Evolutionary conservation across 208 protist genomes (phyloP), one percentile per base, ranked within the genome.

Genomic region (Balamuthia mandrillaris): DNA sequence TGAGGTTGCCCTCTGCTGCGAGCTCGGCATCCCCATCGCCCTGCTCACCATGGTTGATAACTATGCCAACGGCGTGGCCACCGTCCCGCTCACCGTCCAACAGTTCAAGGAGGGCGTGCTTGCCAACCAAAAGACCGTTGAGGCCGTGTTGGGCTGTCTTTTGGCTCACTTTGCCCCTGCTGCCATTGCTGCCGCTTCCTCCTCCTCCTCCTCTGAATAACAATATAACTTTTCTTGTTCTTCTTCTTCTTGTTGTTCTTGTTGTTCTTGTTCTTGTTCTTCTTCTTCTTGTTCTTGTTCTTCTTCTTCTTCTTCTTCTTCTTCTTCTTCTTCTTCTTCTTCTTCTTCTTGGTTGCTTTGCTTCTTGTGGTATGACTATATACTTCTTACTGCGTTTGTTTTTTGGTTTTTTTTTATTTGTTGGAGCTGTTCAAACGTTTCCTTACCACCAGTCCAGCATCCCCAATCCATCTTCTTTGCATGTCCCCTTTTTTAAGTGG

Each of bases 31-130:
- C 12, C 39, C 44, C 18, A 84, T 37, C 2, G 72, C 84, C 1
- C n/a, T 82, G 49, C 82, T 87, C 21, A 84, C 74, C 52, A 87
- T 87, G 84, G 72, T 87, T 2, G 84, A 87, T 31, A 87, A 87
- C 84, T 77, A 68, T 14, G 84, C 84, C 45, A 87, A 87, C 29
- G 84, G 84, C 61, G 63, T 87, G 14, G 60, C 45, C 16, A 54
- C 45, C 14, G 72, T 44, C 24, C 44, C 27, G n/a, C 84, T 87
- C 39, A 87, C 84, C 47, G 42, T 86, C 33, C 65, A 42, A 68
- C 65, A 86, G 37, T 83, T 83, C 41, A 83, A 68, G 54, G 75
- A 83, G 27, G 75, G 75, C 21, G 75, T 83, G 35, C 44, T 54
- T 37, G 66, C 44, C 37, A 83, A 83, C 56, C 54, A 83, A 66